Evolutionary conservation across 2,329 filamentous ascomycete species (phyloP).

Genomic region (Neonectria faginata): DNA sequence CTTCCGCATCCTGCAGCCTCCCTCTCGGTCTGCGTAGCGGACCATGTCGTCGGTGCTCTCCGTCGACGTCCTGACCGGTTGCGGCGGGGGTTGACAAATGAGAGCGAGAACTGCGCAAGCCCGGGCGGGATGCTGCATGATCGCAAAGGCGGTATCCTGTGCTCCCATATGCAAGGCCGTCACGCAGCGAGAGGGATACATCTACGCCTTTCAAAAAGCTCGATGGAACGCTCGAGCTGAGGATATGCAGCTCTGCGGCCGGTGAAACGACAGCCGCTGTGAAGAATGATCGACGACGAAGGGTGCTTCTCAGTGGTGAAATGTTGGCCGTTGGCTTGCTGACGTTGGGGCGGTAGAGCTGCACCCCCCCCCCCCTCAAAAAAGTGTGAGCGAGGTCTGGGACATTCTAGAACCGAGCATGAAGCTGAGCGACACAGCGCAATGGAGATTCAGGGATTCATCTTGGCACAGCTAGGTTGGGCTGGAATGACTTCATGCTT

Average conservation of each 20-base stretch:
- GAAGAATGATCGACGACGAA: not conserved
- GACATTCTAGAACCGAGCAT: slow-evolving; percentile 27
- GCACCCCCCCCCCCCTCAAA: not conserved
- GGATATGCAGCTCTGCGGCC: slow-evolving; percentile 8
- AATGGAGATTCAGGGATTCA: slow-evolving; percentile 17
- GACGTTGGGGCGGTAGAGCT: not conserved
- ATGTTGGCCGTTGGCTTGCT: not conserved
- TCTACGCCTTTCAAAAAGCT: not conserved
- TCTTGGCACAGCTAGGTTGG: slow-evolving; percentile 30
- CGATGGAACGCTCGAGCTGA: slow-evolving; percentile 3
- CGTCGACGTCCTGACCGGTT: slow-evolving; percentile 22
- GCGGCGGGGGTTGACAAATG: slow-evolving; percentile 25
- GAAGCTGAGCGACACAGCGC: slow-evolving; percentile 23
- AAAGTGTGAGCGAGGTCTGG: slow-evolving; percentile 15
- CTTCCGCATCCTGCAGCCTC: slow-evolving; percentile 15
- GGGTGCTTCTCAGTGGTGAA: not conserved
- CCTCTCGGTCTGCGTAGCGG: slow-evolving; percentile 23
- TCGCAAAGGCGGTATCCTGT: slow-evolving; percentile 4
- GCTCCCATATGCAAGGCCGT: not conserved
- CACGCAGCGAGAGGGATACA: not conserved
- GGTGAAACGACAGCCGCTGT: slow-evolving; percentile 5
- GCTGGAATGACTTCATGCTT: slow-evolving; percentile 21
- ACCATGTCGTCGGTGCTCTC: slow-evolving; percentile 14
- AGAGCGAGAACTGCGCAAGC: slow-evolving; percentile 7
- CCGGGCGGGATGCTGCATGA: slow-evolving; percentile 21